Percentiles rank a stretch among this genome's conserved stretches.
phyloP scores from a whole-genome alignment of 2,329 filamentous ascomycete genomes.

The Apiospora sp. region DNA sequence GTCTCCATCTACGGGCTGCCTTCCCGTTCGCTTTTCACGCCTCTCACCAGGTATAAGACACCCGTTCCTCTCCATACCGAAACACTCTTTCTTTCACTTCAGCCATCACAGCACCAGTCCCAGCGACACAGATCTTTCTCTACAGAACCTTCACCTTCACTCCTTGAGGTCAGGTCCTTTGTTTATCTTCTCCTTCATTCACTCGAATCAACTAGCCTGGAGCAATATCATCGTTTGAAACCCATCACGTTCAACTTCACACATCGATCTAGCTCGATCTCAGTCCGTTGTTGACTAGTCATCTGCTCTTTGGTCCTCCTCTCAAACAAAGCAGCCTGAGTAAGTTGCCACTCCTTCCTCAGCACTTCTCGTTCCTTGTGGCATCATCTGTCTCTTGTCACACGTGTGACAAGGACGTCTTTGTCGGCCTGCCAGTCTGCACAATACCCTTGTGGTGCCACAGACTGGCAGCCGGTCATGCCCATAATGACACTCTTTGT shows the following conservation, averaged over 20 bases:
- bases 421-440: neutral
- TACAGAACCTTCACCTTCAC: slow-evolving; percentile 43
- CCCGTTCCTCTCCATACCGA: slow-evolving; percentile 37
- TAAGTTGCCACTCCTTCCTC: slow-evolving; percentile 15
- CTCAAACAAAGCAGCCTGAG: slow-evolving; percentile 23
- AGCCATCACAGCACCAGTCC: slow-evolving; percentile 41
- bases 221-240: slow-evolving; percentile 50
- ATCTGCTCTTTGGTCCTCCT: slow-evolving; percentile 24
- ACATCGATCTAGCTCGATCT: slow-evolving; percentile 28
- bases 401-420: neutral
- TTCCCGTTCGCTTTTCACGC: slow-evolving; percentile 33
- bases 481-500: neutral
- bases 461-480: neutral
- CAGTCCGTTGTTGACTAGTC: slow-evolving; percentile 36
- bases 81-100: slow-evolving; percentile 45
- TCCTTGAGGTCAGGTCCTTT: slow-evolving; percentile 47
- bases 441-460: slow-evolving; percentile 4
- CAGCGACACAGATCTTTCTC: slow-evolving; percentile 41
- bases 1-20: slow-evolving; percentile 14
- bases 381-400: neutral
- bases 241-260: slow-evolving; percentile 24
- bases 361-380: neutral
- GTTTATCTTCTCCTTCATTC: slow-evolving; percentile 34
- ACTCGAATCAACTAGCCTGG: slow-evolving; percentile 48
- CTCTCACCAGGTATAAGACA: slow-evolving; percentile 40